Conservation (phyloP, 2,329 filamentous ascomycete species). For the Karstenula rhodostoma region DNA sequence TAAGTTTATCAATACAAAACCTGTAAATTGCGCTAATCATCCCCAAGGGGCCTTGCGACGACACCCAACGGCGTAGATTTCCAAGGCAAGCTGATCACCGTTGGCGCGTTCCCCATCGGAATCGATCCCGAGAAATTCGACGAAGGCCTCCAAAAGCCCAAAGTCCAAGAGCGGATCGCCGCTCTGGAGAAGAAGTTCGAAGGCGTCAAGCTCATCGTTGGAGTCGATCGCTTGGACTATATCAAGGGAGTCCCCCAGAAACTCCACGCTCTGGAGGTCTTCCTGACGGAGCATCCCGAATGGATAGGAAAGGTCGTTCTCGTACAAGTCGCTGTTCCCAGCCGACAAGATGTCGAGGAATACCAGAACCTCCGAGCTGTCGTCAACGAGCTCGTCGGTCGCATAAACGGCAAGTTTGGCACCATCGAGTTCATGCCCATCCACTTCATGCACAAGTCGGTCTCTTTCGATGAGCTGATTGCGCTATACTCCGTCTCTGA, state of each 20-base stretch:
- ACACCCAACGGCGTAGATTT: constrained; percentile 95
- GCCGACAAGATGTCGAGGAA: constrained; percentile 93
- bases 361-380: constrained; percentile 96
- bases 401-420: constrained; percentile 96
- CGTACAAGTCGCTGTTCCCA: constrained; percentile 94
- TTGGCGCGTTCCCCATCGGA: constrained; percentile 96
- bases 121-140: constrained; percentile 98
- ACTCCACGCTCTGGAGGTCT: constrained; percentile 93
- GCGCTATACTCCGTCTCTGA: constrained; percentile 93
- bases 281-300: constrained; percentile 94
- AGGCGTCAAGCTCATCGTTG: constrained; percentile 94
- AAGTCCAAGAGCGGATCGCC: constrained; percentile 86
- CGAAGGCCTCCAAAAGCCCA: constrained; percentile 83
- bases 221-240: constrained; percentile 95
- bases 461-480: constrained; percentile 92
- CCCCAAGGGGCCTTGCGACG: constrained; percentile 69
- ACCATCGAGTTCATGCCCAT: constrained; percentile 99
- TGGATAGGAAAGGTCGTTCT: constrained; percentile 98
- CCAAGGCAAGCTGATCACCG: constrained; percentile 84
- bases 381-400: constrained; percentile 94
- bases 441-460: constrained; percentile 96
- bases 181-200: constrained; percentile 89
- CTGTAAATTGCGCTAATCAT: constrained; percentile 19
- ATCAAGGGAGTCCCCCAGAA: constrained; percentile 99
- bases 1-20: constrained; percentile 53